Percentiles rank a stretch among this genome's conserved stretches.
Evolutionary conservation across 805 yeast species (phyloP).

Genomic region (Saccharomycopsis oosterbeekiorum): DNA sequence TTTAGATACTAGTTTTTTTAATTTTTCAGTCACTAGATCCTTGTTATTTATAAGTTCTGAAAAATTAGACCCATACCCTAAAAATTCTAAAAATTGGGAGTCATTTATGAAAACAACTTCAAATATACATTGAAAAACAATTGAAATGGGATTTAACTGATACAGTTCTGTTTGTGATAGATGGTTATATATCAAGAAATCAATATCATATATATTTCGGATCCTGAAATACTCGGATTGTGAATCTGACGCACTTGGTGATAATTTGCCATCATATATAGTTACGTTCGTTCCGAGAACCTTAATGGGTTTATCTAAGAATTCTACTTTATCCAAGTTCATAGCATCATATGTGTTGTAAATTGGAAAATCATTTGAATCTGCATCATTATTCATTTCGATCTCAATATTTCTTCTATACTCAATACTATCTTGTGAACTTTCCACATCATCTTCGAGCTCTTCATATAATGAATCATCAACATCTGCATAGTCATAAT

Average conservation of each 20-base stretch:
- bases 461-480: not conserved
- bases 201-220: not conserved
- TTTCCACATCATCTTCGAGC: not conserved
- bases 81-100: not conserved
- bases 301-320: not conserved
- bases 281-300: not conserved
- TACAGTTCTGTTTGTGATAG: not conserved
- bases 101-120: not conserved
- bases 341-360: not conserved
- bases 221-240: not conserved
- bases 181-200: not conserved
- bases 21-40: not conserved
- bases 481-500: not conserved
- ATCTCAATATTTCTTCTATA: not conserved
- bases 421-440: not conserved
- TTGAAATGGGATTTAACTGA: not conserved
- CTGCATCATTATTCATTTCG: not conserved
- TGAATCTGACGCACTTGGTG: not conserved
- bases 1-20: not conserved
- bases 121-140: not conserved
- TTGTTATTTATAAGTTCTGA: not conserved
- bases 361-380: not conserved
- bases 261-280: not conserved
- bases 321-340: not conserved
- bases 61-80: not conserved